Evolutionary conservation across 2,329 filamentous ascomycete genomes (phyloP), one percentile per base, ranked within the genome.

Genomic region (Whalleya microplaca): DNA sequence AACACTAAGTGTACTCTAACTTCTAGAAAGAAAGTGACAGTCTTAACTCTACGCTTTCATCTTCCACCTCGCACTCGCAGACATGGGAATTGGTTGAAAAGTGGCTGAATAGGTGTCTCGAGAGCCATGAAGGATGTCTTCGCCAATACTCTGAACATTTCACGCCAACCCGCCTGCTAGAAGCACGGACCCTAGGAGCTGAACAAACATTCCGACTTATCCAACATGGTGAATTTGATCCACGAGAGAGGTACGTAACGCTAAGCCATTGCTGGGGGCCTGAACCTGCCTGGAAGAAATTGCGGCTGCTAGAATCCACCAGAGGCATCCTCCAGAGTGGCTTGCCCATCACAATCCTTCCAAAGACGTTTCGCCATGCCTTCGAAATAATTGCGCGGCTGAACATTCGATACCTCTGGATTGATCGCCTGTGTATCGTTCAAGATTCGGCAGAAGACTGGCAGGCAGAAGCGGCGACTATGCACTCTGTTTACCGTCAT

Each of bases 341-440:
- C 16, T 5, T 58, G 8, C 56, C 53, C 8, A 37, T 63, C 9
- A 2, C 1, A 1, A 41, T 21, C 6, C 57, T 65, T 14, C 59
- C 60, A 0, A 60, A 41, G 23, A 62, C 58, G 0, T 66, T 65
- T 43, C 59, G 53, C 1, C 19, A 66, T 19, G 56, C 62, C 2
- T 59, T 64, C 18, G 52, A 59, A 21, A 51, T 66, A 1, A 44
- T 48, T 21, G 60, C 52, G n/a, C 47, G 56, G n/a, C 21, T 66
- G 14, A 18, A 48, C 1, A 19, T 67, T 37, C 52, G 52, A 3
- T 64, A 67, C 46, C 43, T 68, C 7, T 69, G 65, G 66, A 64
- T 69, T 7, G 65, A 69, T 44, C 46, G 61, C 0, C 48, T 68
- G 2, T 69, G 61, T 41, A 67, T 68, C 20, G 29, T 67, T 3